Evolutionary conservation across 139 green algal species (phyloP), one percentile per base, ranked within the genome.

Genomic region (Chlorella ohadii): DNA sequence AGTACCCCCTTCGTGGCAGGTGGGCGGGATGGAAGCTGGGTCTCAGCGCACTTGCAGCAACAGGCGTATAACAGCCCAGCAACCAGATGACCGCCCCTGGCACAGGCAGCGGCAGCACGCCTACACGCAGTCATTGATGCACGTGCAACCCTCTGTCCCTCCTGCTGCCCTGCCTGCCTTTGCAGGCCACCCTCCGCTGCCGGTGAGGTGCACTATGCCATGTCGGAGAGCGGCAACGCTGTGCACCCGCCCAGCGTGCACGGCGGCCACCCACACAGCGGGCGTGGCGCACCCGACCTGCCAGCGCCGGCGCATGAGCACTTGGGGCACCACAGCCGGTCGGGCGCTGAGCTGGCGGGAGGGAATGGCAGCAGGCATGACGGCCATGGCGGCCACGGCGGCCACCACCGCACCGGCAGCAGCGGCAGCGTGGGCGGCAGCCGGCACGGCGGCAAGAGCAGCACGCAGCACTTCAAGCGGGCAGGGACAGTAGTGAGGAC

Each of bases 401-500:
- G 22, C 51, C 51, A 59, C 51, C 51, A 59, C 12, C 51, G 51
- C 51, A 23, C 12, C 11, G 51, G 51, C 51, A 59, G 51, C 51
- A 59, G 38, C 70, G 31, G 51, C 51, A 23, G 31, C n/a, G 9
- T 23, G 65, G 31, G 73, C 41, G 41, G 71, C 73, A 23, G 56
- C 34, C 41, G 20, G 47, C 34, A 22, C 25, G 34, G 38, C 61
- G 39, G 61, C 77, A 41, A 27, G 16, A 13, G 4, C 13, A 39
- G 6, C 76, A 16, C 28, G 36, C 33, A 68, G 56, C 13, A 20
- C 44, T 73, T 38, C 22, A 41, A 63, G 61, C 77, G 77, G 13
- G 59, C 61, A 13, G 39, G 39, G 20, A 83, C 77, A 0, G 59
- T 83, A 27, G 77, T 83, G 39, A 59, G 77, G 34, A 72, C 39